Evolutionary conservation across 148 eudicot genomes (phyloP), one percentile per base, ranked within the genome.

Genomic region (Rhododendron mucronatum): DNA sequence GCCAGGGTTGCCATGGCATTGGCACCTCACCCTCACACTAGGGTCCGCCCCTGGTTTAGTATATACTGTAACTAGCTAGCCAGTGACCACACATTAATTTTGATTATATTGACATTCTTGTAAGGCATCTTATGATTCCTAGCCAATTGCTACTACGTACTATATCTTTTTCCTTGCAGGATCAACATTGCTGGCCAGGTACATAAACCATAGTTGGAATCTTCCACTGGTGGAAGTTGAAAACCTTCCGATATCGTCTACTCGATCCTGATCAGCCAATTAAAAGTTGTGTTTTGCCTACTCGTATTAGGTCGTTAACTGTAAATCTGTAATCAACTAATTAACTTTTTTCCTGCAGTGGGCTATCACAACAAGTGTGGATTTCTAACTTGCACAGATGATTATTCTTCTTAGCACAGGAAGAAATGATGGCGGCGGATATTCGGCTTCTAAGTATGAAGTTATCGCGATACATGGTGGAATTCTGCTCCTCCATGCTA

Each of bases 121-220:
- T 67, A 53, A 21, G 12, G 15, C 65, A 63, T 75, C 20, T 7
- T 78, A 11, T 41, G 75, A 37, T 78, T 21, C 78, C 2, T 7
- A 21, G 26, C 26, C n/a, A 21, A 21, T 59, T 57, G 15, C 15
- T 41, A 41, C 8, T 41, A 41, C 30, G 30, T 30, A 30, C 45
- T 55, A 23, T 26, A 30, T 63, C 55, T n/a, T 78, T 81, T 20
- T 69, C 33, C 15, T 84, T 92, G 91, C 98, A 97, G 99, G 99
- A 93, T 93, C 89, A 97, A 97, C 91, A 94, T 95, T 84, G 96
- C 93, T 87, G 98, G 98, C 59, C 99, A 95, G 99, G 99, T 97
- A 94, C 83, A 41, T 80, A 67, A 3, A 48, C 14, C 15, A 41
- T 41, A 0, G 33, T 37, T 47, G 80, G 85, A 78, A 86, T 73